These are phyloP conservation scores for Candida ascalaphidarum DNA, from an alignment of 805 yeast species.

Conservation along the genomic window DNA sequence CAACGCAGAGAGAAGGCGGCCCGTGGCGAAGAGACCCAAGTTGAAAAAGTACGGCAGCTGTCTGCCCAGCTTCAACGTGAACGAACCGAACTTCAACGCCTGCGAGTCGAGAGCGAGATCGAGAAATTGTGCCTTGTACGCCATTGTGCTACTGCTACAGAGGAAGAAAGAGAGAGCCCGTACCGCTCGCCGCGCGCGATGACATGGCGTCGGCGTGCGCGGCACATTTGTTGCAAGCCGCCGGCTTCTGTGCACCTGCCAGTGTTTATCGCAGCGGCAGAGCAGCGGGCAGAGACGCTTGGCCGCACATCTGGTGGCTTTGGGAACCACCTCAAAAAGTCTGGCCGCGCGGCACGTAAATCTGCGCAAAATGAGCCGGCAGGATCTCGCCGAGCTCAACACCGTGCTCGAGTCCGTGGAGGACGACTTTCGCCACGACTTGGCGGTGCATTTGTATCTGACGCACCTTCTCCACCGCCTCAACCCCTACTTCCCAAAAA, in stretches of 20 bases:
- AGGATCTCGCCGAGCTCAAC: too few species aligned
- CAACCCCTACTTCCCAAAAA: constrained; percentile 25
- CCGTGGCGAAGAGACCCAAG: constrained; percentile 82
- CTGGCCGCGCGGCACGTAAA: too few species aligned
- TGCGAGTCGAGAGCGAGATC: constrained; percentile 74
- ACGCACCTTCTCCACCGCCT: constrained; percentile 35
- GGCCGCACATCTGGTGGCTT: too few species aligned
- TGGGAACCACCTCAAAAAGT: too few species aligned
- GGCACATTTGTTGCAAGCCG: too few species aligned
- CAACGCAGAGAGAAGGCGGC: constrained; percentile 65
- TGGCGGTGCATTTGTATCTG: constrained; percentile 60
- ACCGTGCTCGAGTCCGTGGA: constrained; percentile 35
- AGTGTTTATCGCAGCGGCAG: too few species aligned
- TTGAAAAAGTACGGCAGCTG: constrained; percentile 94
- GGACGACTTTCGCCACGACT: constrained; percentile 42
- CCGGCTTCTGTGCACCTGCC: too few species aligned
- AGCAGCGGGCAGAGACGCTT: too few species aligned
- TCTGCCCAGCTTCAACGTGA: constrained; percentile 89
- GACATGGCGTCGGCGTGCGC: too few species aligned
- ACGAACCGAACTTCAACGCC: constrained; percentile 81
- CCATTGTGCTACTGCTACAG: constrained; percentile 17
- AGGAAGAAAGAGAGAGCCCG: too few species aligned
- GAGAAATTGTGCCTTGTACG: constrained; percentile 59
- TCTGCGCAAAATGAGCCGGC: too few species aligned
- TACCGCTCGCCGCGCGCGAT: too few species aligned